phyloP scores from a whole-genome alignment of 805 yeast genomes.

The Ogataea sp. region DNA sequence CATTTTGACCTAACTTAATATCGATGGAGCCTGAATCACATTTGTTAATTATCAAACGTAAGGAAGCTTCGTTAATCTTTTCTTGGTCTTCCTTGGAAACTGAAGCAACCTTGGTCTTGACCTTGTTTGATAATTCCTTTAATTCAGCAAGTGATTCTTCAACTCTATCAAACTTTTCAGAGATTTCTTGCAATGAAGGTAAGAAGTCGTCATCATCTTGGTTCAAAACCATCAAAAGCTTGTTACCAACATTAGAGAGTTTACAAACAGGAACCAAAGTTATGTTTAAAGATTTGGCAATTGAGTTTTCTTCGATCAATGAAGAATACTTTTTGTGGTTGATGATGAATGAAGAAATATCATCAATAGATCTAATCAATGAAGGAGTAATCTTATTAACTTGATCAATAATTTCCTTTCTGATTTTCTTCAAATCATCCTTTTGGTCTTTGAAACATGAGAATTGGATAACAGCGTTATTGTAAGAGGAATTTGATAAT shows the following conservation, averaged over 20 bases:
- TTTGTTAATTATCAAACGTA: slow-evolving; percentile 28
- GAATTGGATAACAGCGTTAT: slow-evolving; percentile 53
- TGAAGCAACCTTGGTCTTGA: slow-evolving; percentile 41
- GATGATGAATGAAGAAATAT: slow-evolving; percentile 58
- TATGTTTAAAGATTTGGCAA: slow-evolving; percentile 39
- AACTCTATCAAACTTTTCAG: slow-evolving; percentile 45
- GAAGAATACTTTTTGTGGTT: slow-evolving; percentile 5
- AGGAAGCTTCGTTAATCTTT: slow-evolving; percentile 48
- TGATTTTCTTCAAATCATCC: slow-evolving; percentile 49
- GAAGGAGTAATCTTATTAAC: slow-evolving; percentile 72
- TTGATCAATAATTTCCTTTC: slow-evolving; percentile 59
- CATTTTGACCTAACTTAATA: slow-evolving; percentile 42
- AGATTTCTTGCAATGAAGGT: slow-evolving; percentile 56
- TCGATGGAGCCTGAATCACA: slow-evolving; percentile 25
- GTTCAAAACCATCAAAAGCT: slow-evolving; percentile 48
- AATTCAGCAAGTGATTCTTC: slow-evolving; percentile 46
- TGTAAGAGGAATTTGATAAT: slow-evolving; percentile 30
- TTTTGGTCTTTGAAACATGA: slow-evolving; percentile 39
- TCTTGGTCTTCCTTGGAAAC: slow-evolving; percentile 51
- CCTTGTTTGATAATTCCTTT: slow-evolving; percentile 48
- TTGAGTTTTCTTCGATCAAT: slow-evolving; percentile 32
- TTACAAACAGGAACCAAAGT: slow-evolving; percentile 52
- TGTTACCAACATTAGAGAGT: slow-evolving; percentile 33
- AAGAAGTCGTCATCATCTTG: slow-evolving; percentile 60
- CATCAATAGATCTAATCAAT: slow-evolving; percentile 47